These are phyloP conservation scores for Cladosporium colombiae DNA, from an alignment of 2,329 filamentous ascomycete genomes.

Conservation along the genomic window DNA sequence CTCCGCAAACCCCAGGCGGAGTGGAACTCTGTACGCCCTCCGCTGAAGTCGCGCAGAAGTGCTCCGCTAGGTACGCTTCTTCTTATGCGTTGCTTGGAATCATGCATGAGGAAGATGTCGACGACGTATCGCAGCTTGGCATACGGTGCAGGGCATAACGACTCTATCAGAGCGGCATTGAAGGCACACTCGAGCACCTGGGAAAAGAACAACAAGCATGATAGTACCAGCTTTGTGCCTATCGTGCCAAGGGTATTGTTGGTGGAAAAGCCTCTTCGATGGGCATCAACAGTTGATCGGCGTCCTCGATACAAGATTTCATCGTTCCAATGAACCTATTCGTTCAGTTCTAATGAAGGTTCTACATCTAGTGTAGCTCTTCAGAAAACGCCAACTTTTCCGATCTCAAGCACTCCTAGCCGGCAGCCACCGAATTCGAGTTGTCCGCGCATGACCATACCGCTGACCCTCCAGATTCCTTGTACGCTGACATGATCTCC, in stretches of 20 bases:
- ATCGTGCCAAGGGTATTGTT: background rate
- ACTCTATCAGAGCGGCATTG: background rate
- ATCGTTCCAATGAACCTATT: background rate
- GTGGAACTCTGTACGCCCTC: background rate
- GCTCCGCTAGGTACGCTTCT: background rate
- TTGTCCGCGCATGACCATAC: constrained; percentile 31
- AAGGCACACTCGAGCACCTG: background rate
- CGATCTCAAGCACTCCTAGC: background rate
- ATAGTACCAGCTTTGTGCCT: background rate
- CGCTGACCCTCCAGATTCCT: constrained; percentile 21
- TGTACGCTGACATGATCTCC: constrained; percentile 38
- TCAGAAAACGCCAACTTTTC: background rate
- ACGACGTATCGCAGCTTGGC: background rate
- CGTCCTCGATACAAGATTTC: background rate
- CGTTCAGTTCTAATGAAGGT: background rate
- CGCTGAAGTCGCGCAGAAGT: background rate
- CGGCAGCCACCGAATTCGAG: constrained; percentile 31
- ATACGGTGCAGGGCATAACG: background rate
- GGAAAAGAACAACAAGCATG: background rate
- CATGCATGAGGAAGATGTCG: background rate
- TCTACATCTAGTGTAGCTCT: background rate
- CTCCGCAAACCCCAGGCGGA: background rate
- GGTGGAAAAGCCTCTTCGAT: too few relatives aligned
- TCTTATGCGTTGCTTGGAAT: background rate
- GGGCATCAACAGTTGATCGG: background rate